Evolutionary conservation across 768 basidiomycete species (phyloP).

Genomic region (Astraeus odoratus): DNA sequence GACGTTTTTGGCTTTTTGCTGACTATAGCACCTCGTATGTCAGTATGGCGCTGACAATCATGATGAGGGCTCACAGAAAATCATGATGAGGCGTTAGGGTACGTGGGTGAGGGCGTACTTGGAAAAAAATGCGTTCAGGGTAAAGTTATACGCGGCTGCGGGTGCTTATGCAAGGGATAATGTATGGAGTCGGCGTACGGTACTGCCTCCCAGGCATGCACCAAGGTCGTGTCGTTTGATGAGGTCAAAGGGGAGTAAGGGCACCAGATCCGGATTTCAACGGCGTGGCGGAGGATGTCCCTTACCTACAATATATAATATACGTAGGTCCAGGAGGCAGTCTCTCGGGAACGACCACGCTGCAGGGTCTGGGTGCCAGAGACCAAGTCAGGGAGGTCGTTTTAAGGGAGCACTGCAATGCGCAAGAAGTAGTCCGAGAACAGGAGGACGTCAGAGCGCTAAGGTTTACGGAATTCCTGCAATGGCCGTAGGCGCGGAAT

Average conservation of each 20-base stretch:
- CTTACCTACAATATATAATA: slow-evolving; percentile 8
- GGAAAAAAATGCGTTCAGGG: background rate
- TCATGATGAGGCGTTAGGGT: slow-evolving; percentile 17
- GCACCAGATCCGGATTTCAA: slow-evolving; percentile 14
- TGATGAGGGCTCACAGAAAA: slow-evolving; percentile 19
- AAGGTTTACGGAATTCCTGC: background rate
- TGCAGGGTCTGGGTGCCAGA: no score
- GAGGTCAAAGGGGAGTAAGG: slow-evolving; percentile 19
- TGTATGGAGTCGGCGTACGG: slow-evolving; percentile 11
- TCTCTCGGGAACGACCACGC: background rate
- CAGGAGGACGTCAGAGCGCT: background rate
- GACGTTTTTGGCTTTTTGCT: slow-evolving; percentile 23
- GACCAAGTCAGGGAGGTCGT: background rate
- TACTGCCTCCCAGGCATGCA: slow-evolving; percentile 23
- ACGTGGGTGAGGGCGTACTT: slow-evolving; percentile 4
- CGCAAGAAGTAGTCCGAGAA: background rate
- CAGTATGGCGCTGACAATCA: background rate
- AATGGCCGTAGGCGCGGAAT: background rate
- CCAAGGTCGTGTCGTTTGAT: slow-evolving; percentile 25
- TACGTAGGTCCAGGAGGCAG: background rate
- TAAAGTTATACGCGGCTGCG: slow-evolving; percentile 10
- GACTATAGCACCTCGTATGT: slow-evolving; percentile 15
- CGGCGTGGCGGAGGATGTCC: slow-evolving; percentile 7
- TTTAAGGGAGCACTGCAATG: background rate
- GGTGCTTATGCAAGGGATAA: slow-evolving; percentile 22